A percentile compares a stretch with the other conserved stretches of the same genome.
phyloP scores from a whole-genome alignment of 768 basidiomycete species.

The Lenzites betulinus region DNA sequence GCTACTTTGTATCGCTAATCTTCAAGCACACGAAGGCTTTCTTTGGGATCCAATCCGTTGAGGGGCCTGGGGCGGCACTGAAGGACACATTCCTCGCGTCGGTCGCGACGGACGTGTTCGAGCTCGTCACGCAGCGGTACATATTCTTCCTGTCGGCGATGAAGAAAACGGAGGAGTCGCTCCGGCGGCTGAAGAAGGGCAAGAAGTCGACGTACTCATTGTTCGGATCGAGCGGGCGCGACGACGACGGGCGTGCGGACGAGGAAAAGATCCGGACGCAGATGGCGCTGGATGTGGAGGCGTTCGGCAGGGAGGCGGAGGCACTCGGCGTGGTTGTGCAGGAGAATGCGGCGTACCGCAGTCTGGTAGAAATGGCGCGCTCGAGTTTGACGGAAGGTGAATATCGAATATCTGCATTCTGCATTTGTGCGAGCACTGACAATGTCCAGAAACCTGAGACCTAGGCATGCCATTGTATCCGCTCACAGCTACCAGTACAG shows the following conservation, averaged over 20 bases:
- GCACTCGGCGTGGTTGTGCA: constrained; percentile 65
- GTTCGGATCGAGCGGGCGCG: constrained; percentile 59
- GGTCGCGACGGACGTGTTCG: constrained; percentile 66
- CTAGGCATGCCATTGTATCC: too few species aligned
- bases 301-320: constrained; percentile 77
- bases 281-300: constrained; percentile 85
- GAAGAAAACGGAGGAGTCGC: constrained; percentile 90
- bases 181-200: constrained; percentile 84
- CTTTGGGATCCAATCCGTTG: constrained; percentile 60
- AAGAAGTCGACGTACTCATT: constrained; percentile 80
- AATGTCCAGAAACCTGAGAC: too few species aligned
- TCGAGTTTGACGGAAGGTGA: constrained; percentile 37
- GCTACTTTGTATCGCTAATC: constrained; percentile 82
- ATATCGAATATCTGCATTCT: neutral
- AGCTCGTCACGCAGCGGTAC: constrained; percentile 73
- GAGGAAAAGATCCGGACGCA: constrained; percentile 87
- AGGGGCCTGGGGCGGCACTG: constrained; percentile 62
- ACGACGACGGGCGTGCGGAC: constrained; percentile 71
- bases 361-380: constrained; percentile 64
- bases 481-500: too few species aligned
- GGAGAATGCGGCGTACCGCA: constrained; percentile 51
- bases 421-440: too few species aligned
- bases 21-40: constrained; percentile 78
- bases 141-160: constrained; percentile 77
- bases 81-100: constrained; percentile 52